phyloP scores from a whole-genome alignment of 1,284 basidiomycete genomes.

The Malassezia yamatoensis region DNA sequence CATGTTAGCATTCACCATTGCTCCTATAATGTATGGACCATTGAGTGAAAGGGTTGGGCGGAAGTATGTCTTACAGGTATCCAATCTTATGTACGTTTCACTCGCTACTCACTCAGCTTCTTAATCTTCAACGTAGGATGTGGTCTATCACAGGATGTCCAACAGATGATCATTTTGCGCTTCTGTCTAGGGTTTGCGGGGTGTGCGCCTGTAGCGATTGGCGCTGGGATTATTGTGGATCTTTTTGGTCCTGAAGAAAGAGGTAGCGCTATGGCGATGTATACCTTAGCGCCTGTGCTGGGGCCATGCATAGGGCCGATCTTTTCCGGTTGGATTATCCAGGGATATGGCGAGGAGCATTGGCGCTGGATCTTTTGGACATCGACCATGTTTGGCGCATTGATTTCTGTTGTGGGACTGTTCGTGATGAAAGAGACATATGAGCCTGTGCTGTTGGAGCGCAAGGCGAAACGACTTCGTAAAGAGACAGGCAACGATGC shows the following conservation, averaged over 20 bases:
- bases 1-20: slow-evolving; percentile 9
- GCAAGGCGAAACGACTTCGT: slow-evolving; percentile 50
- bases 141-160: slow-evolving; percentile 19
- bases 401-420: slow-evolving; percentile 26
- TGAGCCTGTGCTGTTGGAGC: slow-evolving; percentile 38
- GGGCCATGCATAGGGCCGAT: slow-evolving; percentile 31
- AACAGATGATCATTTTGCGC: slow-evolving; percentile 26
- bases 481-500: slow-evolving; percentile 48
- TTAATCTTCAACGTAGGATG: slow-evolving; percentile 18
- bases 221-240: slow-evolving; percentile 61
- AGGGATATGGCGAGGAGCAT: slow-evolving; percentile 15
- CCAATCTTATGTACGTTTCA: slow-evolving; percentile 6
- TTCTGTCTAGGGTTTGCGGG: slow-evolving; percentile 41
- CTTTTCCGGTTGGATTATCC: slow-evolving; percentile 27
- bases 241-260: slow-evolving; percentile 57
- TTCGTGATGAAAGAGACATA: slow-evolving; percentile 45
- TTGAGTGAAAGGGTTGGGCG: slow-evolving; percentile 11
- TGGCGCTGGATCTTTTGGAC: slow-evolving; percentile 33
- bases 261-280: slow-evolving; percentile 24
- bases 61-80: slow-evolving; percentile 8
- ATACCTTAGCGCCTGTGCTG: slow-evolving; percentile 55
- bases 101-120: neutral
- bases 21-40: slow-evolving; percentile 7
- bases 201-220: slow-evolving; percentile 35
- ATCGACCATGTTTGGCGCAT: slow-evolving; percentile 25